A percentile compares a stretch with the other conserved stretches of the same genome.
These are phyloP conservation scores for Pelargonium citronellum DNA, from an alignment of 441 rosid genomes.

Conservation along the genomic window DNA sequence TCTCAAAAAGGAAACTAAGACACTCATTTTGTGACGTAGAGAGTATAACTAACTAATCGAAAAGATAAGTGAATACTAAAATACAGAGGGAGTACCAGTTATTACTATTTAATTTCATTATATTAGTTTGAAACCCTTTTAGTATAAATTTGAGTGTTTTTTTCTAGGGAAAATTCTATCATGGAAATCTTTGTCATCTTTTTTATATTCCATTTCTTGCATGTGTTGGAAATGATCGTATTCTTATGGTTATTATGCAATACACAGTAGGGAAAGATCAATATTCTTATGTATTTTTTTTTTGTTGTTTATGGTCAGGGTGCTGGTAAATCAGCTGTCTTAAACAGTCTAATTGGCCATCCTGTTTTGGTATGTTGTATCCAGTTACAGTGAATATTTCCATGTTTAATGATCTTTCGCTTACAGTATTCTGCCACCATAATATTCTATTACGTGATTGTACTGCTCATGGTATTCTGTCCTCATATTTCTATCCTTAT, in stretches of 20 bases:
- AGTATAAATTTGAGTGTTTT: too few relatives aligned
- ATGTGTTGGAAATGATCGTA: too few relatives aligned
- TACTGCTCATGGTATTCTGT: neutral
- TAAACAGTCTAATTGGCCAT: constrained; percentile 90
- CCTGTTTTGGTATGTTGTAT: constrained; percentile 68
- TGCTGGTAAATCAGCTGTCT: constrained; percentile 87
- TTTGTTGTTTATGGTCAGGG: constrained; percentile 49
- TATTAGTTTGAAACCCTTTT: too few relatives aligned
- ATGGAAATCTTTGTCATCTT: too few relatives aligned
- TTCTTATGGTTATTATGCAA: neutral
- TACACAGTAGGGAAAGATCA: neutral
- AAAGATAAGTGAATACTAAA: too few relatives aligned
- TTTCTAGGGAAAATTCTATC: too few relatives aligned
- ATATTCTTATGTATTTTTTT: neutral
- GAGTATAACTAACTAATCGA: too few relatives aligned
- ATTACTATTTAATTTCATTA: too few relatives aligned
- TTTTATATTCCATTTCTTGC: too few relatives aligned
- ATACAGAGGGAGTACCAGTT: too few relatives aligned
- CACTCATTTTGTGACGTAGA: too few relatives aligned
- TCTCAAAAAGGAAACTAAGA: too few relatives aligned
- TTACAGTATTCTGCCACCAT: constrained; percentile 7
- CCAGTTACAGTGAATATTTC: constrained; percentile 18
- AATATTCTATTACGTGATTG: constrained; percentile 11
- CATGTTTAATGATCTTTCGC: neutral
- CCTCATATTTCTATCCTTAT: constrained; percentile 17